A percentile compares a stretch with the other conserved stretches of the same genome.
Conservation (phyloP, 176 grass and related monocot genomes). For the Pontederia crassipes region DNA sequence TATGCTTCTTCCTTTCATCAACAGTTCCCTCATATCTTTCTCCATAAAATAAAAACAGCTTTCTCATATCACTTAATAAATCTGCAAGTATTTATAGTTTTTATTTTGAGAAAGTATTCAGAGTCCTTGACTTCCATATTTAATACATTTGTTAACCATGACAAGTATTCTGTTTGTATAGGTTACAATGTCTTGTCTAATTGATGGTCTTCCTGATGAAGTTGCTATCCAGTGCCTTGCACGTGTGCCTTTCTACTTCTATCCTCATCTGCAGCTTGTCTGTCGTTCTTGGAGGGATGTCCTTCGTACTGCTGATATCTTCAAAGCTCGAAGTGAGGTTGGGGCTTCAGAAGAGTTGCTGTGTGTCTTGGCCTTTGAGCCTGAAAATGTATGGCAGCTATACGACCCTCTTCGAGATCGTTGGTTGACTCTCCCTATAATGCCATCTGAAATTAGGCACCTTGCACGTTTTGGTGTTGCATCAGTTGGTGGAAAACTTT, state of each 20-base stretch:
- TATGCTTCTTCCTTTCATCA: too few species aligned
- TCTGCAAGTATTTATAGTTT: too few species aligned
- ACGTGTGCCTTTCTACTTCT: conserved; percentile 68
- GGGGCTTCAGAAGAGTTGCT: conserved; percentile 58
- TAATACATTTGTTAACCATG: too few species aligned
- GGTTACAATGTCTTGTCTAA: conserved; percentile 36
- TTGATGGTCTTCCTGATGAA: conserved; percentile 93
- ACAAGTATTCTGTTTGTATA: too few species aligned
- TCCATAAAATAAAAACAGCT: too few species aligned
- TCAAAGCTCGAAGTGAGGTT: conserved; percentile 46
- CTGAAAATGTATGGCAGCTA: conserved; percentile 94
- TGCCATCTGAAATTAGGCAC: conserved; percentile 86
- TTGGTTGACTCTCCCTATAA: conserved; percentile 88
- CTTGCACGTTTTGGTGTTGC: conserved; percentile 76
- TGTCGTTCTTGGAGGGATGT: conserved; percentile 61
- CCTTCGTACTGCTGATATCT: conserved; percentile 46
- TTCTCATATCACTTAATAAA: too few species aligned
- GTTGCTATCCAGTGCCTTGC: conserved; percentile 82
- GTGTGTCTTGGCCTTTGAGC: conserved; percentile 84
- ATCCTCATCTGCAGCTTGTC: conserved; percentile 71
- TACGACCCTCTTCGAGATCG: conserved; percentile 76
- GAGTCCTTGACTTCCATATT: too few species aligned
- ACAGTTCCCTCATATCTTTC: too few species aligned
- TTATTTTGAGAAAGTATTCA: too few species aligned
- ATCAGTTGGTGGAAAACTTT: conserved; percentile 77